These are phyloP conservation scores for Bromus sterilis DNA, from an alignment of 176 grass and related monocot genomes.

Conservation along the genomic window DNA sequence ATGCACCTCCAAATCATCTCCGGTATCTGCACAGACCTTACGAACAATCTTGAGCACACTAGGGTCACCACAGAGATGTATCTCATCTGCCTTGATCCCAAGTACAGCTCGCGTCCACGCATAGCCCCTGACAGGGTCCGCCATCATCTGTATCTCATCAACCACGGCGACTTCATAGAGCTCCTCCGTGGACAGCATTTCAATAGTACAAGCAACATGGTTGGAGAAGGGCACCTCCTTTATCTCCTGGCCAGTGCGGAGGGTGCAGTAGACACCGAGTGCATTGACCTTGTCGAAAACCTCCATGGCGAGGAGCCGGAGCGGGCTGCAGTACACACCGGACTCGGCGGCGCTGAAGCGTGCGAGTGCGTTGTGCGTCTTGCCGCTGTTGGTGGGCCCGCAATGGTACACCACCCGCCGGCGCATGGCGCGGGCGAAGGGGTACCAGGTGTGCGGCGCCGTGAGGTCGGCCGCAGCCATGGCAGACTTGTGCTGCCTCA, in stretches of 20 bases:
- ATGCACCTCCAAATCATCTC: constrained; percentile 71
- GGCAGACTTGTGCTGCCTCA: constrained; percentile 33
- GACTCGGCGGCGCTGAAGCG: constrained; percentile 61
- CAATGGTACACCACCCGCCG: constrained; percentile 81
- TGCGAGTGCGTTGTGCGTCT: constrained; percentile 82
- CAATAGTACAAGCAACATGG: constrained; percentile 74
- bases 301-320: constrained; percentile 96
- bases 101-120: constrained; percentile 87
- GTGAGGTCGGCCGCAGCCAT: constrained; percentile 82
- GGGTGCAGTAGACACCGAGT: constrained; percentile 75
- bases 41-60: constrained; percentile 73
- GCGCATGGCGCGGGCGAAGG: constrained; percentile 92
- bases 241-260: constrained; percentile 87
- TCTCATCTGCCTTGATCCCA: constrained; percentile 92
- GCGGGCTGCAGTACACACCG: constrained; percentile 88
- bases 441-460: constrained; percentile 81
- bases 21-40: constrained; percentile 62
- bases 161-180: constrained; percentile 83
- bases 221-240: constrained; percentile 80
- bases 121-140: constrained; percentile 61
- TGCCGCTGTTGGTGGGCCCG: constrained; percentile 91
- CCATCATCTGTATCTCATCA: constrained; percentile 97
- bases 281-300: constrained; percentile 89
- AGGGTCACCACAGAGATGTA: constrained; percentile 92
- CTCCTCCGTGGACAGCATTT: constrained; percentile 77